Conservation (phyloP, 2,329 filamentous ascomycete genomes). For the Phoma sp. region DNA sequence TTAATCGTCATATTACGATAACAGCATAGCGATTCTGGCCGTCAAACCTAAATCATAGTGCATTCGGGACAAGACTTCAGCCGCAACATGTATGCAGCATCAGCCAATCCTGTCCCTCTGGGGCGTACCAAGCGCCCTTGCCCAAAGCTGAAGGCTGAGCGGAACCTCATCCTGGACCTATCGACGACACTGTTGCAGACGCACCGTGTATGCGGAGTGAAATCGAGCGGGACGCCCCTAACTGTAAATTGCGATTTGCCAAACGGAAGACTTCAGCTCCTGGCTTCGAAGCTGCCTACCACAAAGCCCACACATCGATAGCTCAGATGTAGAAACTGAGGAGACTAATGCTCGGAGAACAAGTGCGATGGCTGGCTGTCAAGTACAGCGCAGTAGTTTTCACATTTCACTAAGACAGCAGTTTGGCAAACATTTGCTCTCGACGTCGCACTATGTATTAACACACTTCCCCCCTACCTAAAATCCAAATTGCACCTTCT, state of each 20-base stretch:
- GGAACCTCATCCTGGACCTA: not conserved
- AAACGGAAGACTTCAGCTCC: not conserved
- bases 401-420: not conserved
- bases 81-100: conserved; percentile 1
- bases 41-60: too few species aligned
- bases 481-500: not conserved
- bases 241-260: not conserved
- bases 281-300: not conserved
- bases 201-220: not conserved
- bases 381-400: too few species aligned
- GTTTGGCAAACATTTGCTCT: too few species aligned
- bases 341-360: not conserved
- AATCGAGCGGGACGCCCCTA: not conserved
- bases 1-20: not conserved
- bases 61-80: not conserved
- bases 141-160: conserved; percentile 1
- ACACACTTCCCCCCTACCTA: not conserved
- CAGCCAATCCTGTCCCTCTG: not conserved
- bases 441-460: not conserved
- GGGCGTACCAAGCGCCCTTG: not conserved
- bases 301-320: not conserved
- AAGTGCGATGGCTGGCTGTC: too few species aligned
- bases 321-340: not conserved
- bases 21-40: too few species aligned
- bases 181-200: not conserved